phyloP scores from a whole-genome alignment of 176 grass and related monocot genomes.

The Rhynchospora breviuscula region DNA sequence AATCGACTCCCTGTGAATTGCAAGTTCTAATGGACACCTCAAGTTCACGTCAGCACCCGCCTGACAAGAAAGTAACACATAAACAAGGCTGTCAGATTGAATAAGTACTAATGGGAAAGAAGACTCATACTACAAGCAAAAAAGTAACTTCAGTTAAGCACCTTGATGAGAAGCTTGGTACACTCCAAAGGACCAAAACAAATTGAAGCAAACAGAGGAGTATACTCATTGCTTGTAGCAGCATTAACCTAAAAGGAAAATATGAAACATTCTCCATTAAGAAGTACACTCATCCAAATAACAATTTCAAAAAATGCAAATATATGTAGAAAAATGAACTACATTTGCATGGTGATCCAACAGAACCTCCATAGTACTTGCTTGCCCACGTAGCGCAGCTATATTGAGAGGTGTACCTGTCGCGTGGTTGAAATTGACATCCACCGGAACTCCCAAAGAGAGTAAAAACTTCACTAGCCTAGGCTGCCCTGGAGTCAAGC shows the following conservation, averaged over 20 bases:
- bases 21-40: neutral
- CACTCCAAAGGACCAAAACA: neutral
- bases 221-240: neutral
- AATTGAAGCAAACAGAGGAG: neutral
- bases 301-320: neutral
- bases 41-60: neutral
- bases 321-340: neutral
- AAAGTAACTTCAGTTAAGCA: neutral
- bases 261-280: neutral
- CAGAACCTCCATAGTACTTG: slow-evolving; percentile 30
- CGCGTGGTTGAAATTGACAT: slow-evolving; percentile 18
- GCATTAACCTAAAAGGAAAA: neutral
- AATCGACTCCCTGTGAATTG: neutral
- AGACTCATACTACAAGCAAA: neutral
- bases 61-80: neutral
- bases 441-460: slow-evolving; percentile 30
- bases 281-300: neutral
- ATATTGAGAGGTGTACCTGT: slow-evolving; percentile 31
- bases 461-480: slow-evolving; percentile 29
- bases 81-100: neutral
- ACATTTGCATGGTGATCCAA: slow-evolving; percentile 46
- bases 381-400: slow-evolving; percentile 27
- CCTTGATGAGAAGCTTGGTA: neutral
- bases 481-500: slow-evolving; percentile 29
- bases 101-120: no score